phyloP scores from a whole-genome alignment of 2,329 filamentous ascomycete species.

The Microascus cirrosus region DNA sequence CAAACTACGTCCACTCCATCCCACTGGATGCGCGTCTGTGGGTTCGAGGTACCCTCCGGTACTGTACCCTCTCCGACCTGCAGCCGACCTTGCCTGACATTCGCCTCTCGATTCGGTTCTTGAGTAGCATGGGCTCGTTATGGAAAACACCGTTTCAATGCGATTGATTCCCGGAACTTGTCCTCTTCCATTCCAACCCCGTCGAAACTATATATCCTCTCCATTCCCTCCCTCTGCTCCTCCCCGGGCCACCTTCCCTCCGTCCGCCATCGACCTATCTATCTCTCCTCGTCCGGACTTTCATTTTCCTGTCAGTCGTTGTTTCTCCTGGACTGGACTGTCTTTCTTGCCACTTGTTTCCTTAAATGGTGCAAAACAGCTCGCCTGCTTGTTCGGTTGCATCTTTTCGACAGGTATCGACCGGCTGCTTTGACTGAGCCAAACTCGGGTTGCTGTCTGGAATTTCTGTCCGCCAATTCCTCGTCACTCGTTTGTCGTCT shows the following conservation, averaged over 20 bases:
- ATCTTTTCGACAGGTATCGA: background rate
- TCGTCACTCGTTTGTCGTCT: slow-evolving; percentile 6
- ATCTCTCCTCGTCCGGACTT: slow-evolving; percentile 9
- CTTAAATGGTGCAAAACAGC: slow-evolving; percentile 13
- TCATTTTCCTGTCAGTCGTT: slow-evolving; percentile 14
- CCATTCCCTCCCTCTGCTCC: slow-evolving; percentile 24
- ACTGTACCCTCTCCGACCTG: slow-evolving; percentile 1
- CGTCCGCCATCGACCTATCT: background rate
- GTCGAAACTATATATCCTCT: slow-evolving; percentile 34
- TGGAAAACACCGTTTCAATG: slow-evolving; percentile 1
- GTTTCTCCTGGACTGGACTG: slow-evolving; percentile 20
- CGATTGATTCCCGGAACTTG: slow-evolving; percentile 1
- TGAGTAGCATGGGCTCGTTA: background rate
- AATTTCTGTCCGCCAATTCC: slow-evolving; percentile 14
- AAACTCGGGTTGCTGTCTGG: background rate
- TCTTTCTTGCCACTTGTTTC: slow-evolving; percentile 28
- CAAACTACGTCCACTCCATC: background rate
- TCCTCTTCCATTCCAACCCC: background rate
- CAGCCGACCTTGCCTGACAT: background rate
- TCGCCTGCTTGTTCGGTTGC: slow-evolving; percentile 9
- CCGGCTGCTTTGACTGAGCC: background rate
- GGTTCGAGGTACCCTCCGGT: slow-evolving; percentile 2
- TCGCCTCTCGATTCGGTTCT: background rate
- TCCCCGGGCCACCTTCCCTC: slow-evolving; percentile 6
- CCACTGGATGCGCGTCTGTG: background rate